Conservation (phyloP, 2,329 filamentous ascomycete genomes). For the Herpotrichia juniperi region DNA sequence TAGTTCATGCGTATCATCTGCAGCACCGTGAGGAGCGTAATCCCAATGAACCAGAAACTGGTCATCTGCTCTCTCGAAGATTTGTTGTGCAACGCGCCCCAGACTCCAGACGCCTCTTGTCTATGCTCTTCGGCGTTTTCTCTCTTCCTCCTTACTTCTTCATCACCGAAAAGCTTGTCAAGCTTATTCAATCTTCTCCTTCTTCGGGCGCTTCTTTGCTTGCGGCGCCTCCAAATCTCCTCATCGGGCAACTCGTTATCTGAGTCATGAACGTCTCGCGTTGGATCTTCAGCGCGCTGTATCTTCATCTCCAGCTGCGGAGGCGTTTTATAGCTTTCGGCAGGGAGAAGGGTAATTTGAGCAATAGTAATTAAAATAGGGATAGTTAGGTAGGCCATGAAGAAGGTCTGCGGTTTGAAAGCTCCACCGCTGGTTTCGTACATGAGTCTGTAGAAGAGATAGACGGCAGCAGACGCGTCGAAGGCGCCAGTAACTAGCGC, state of each 20-base stretch:
- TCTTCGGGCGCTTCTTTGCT: constrained; percentile 48
- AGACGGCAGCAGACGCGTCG: constrained; percentile 80
- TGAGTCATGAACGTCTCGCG: constrained; percentile 57
- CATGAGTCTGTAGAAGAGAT: constrained; percentile 74
- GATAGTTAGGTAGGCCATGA: constrained; percentile 73
- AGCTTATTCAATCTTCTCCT: constrained; percentile 70
- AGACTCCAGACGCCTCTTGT: constrained; percentile 74
- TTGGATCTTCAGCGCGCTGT: constrained; percentile 34
- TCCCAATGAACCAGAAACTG: constrained; percentile 82
- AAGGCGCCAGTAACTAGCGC: constrained; percentile 82
- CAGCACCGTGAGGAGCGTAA: constrained; percentile 75
- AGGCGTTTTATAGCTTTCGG: constrained; percentile 76
- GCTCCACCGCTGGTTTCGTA: constrained; percentile 64
- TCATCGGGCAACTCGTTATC: constrained; percentile 61
- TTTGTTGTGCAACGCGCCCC: constrained; percentile 80
- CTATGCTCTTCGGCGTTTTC: constrained; percentile 68
- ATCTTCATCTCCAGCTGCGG: constrained; percentile 45
- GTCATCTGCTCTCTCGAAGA: constrained; percentile 74
- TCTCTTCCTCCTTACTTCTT: constrained; percentile 66
- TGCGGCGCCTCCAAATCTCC: constrained; percentile 51
- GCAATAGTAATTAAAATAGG: constrained; percentile 69
- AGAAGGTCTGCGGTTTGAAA: constrained; percentile 72
- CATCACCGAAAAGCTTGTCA: constrained; percentile 71
- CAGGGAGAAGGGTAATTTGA: constrained; percentile 75
- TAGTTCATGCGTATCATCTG: constrained; percentile 76